Evolutionary conservation across 23 red algal genomes (phyloP).

Genomic region (Gracilariopsis chorda): DNA sequence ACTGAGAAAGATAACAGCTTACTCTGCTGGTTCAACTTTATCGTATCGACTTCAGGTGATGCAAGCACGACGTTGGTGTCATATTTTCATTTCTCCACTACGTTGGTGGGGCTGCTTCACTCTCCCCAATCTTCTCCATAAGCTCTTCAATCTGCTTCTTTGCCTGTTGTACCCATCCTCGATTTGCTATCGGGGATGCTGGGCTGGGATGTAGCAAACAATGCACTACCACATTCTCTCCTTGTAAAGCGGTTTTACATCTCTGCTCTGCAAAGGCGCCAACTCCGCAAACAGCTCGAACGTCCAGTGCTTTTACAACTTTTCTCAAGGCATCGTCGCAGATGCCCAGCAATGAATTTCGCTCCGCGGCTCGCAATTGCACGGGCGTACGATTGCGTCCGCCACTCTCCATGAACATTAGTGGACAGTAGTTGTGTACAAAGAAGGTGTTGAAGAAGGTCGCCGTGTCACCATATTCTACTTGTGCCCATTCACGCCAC

Average conservation of each 20-base stretch:
- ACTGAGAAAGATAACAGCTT: no score
- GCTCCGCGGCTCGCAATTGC: slow-evolving; percentile 13
- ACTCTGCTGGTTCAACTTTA: no score
- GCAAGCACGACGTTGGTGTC: no score
- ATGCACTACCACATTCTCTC: neutral
- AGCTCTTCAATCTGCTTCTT: slow-evolving; percentile 23
- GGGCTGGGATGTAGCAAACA: slow-evolving; percentile 59
- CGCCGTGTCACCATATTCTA: slow-evolving; percentile 4
- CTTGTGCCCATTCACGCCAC: slow-evolving; percentile 71
- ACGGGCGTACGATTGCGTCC: slow-evolving; percentile 69
- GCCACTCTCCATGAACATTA: slow-evolving; percentile 68
- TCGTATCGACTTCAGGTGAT: no score
- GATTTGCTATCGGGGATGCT: slow-evolving; percentile 56
- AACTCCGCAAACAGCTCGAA: slow-evolving; percentile 29
- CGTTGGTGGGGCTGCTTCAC: no score
- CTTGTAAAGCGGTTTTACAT: neutral
- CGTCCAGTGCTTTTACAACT: slow-evolving; percentile 35
- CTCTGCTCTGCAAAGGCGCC: slow-evolving; percentile 58
- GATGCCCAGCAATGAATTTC: neutral
- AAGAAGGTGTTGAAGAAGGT: slow-evolving; percentile 65
- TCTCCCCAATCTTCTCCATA: neutral
- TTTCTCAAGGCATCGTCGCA: slow-evolving; percentile 54
- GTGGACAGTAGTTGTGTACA: slow-evolving; percentile 84
- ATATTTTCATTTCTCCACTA: no score
- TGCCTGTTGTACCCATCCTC: slow-evolving; percentile 48